Conservation (phyloP, 116 monocot genomes). For the Papilionanthe hybrid region DNA sequence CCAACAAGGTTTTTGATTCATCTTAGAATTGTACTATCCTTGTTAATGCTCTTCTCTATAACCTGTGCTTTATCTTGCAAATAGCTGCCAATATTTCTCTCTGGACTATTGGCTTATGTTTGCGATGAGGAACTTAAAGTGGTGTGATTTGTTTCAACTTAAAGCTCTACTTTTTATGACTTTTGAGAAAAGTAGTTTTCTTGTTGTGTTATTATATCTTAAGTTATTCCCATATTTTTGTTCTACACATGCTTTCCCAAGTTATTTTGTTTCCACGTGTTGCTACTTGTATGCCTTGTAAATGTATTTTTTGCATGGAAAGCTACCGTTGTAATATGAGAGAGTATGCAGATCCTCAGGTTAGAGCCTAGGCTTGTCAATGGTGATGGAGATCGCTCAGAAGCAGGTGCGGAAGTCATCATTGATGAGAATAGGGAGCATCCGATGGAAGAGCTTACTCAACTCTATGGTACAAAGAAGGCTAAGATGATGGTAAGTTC, state of each 20-base stretch:
- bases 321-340: neutral
- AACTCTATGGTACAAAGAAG: conserved; percentile 61
- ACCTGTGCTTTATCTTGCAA: neutral
- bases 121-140: neutral
- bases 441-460: conserved; percentile 31
- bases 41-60: neutral
- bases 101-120: neutral
- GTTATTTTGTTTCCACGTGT: neutral
- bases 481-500: conserved; percentile 23
- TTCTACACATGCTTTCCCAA: neutral
- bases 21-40: neutral
- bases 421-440: conserved; percentile 12
- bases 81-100: neutral
- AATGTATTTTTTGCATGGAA: neutral
- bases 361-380: conserved; percentile 45
- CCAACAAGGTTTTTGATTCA: conserved; percentile 60
- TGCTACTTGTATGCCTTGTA: neutral
- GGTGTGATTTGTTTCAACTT: neutral
- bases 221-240: neutral
- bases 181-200: neutral
- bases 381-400: conserved; percentile 20
- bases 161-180: neutral
- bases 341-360: conserved; percentile 58
- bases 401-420: conserved; percentile 19
- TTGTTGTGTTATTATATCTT: neutral